Conservation (phyloP, 106 monocot genomes). For the Platanthera zijinensis region DNA sequence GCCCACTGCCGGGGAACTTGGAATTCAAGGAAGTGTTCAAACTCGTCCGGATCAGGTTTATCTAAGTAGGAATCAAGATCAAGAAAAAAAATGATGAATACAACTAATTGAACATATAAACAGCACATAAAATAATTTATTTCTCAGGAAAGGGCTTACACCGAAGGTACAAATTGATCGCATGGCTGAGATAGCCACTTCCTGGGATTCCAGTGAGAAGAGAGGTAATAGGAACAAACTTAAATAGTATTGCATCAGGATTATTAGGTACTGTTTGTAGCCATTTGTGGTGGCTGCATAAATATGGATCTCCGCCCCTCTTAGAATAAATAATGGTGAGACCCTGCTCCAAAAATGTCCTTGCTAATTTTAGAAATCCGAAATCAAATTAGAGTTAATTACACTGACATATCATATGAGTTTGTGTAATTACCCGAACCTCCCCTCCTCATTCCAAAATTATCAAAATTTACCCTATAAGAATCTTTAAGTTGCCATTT, state of each 20-base stretch:
- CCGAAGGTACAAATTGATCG: conserved; percentile 92
- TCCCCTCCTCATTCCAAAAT: too few relatives aligned
- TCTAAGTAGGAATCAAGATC: conserved; percentile 34
- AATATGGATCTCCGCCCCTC: conserved; percentile 64
- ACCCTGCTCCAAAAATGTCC: conserved; percentile 41
- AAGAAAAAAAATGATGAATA: background rate
- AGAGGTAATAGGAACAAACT: conserved; percentile 93
- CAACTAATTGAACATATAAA: background rate
- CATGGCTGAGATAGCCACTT: conserved; percentile 96
- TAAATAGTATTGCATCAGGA: conserved; percentile 80
- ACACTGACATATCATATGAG: too few relatives aligned
- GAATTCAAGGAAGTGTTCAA: conserved; percentile 86
- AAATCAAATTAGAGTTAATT: background rate
- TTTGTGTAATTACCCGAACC: too few relatives aligned
- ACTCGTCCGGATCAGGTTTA: conserved; percentile 74
- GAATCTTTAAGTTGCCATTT: too few relatives aligned
- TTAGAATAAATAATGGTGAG: conserved; percentile 78
- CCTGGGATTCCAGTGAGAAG: conserved; percentile 87
- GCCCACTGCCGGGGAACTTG: conserved; percentile 95
- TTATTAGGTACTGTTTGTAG: conserved; percentile 64
- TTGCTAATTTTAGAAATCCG: conserved; percentile 8
- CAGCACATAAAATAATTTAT: background rate
- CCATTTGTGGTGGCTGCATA: conserved; percentile 64
- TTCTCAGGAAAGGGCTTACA: conserved; percentile 44
- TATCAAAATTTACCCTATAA: too few relatives aligned